phyloP scores from a whole-genome alignment of 2,329 filamentous ascomycete species.

The Plectosphaerella plurivora region DNA sequence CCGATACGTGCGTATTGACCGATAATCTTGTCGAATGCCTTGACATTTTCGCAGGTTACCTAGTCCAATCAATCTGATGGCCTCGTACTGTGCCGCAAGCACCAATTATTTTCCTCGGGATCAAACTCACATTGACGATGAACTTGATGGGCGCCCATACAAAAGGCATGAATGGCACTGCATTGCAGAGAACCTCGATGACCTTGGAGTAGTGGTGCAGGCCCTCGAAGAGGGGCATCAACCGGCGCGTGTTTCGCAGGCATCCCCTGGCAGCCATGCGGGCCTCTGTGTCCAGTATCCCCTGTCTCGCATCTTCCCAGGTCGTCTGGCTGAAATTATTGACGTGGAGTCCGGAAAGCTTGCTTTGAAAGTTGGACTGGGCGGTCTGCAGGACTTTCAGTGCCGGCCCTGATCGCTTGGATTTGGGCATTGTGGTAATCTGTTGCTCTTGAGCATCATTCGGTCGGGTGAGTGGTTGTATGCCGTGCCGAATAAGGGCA shows the following conservation, averaged over 20 bases:
- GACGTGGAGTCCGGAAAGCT: slow-evolving; percentile 10
- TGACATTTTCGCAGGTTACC: slow-evolving; percentile 25
- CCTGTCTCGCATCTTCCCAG: slow-evolving; percentile 29
- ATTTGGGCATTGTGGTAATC: not conserved
- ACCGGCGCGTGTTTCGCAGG: slow-evolving; percentile 37
- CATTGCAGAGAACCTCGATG: slow-evolving; percentile 39
- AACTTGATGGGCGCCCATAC: slow-evolving; percentile 41
- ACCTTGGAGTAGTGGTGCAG: slow-evolving; percentile 35
- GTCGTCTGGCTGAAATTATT: slow-evolving; percentile 21
- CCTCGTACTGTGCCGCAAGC: not conserved
- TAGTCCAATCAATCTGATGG: slow-evolving; percentile 1
- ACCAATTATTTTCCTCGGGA: not conserved
- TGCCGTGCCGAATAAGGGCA: too few species aligned
- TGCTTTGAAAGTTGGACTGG: slow-evolving; percentile 10
- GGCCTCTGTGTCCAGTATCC: slow-evolving; percentile 31
- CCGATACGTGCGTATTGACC: slow-evolving; percentile 33
- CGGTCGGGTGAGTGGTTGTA: not conserved
- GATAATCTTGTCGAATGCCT: slow-evolving; percentile 37
- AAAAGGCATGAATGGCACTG: slow-evolving; percentile 39
- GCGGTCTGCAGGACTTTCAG: not conserved
- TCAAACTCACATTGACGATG: slow-evolving; percentile 20
- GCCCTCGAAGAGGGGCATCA: slow-evolving; percentile 34
- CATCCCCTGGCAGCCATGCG: slow-evolving; percentile 29
- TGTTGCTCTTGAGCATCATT: not conserved
- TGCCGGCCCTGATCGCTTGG: not conserved